Evolutionary conservation across 495 filamentous ascomycete genomes (phyloP).

Genomic region (Pyrenula massariospora): DNA sequence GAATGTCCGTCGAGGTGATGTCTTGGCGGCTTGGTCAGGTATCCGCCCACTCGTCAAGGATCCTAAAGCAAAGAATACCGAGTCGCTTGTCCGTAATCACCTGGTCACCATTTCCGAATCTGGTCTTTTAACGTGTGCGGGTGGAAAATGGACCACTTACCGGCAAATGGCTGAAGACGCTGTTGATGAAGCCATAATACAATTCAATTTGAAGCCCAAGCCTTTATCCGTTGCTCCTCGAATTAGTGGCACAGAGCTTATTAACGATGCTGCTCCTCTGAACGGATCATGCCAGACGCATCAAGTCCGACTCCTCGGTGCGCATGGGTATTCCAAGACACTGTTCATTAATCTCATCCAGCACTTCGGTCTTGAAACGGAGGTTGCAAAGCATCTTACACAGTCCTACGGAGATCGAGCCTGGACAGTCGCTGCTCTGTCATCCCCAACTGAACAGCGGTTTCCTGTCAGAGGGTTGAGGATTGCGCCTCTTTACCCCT

Average conservation of each 20-base stretch:
- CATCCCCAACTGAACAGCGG: conserved; percentile 64
- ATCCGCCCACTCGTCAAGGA: conserved; percentile 91
- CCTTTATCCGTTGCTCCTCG: conserved; percentile 50
- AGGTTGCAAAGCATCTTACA: conserved; percentile 84
- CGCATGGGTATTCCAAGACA: conserved; percentile 88
- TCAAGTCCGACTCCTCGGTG: conserved; percentile 77
- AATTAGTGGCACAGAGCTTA: conserved; percentile 59
- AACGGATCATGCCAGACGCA: conserved; percentile 89
- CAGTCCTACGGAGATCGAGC: conserved; percentile 89
- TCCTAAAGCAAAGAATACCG: conserved; percentile 84
- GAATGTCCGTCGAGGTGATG: conserved; percentile 85
- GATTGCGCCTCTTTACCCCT: conserved; percentile 76
- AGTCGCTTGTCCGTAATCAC: conserved; percentile 92
- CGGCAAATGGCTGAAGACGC: conserved; percentile 97
- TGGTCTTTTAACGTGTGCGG: conserved; percentile 87
- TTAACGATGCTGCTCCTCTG: conserved; percentile 62
- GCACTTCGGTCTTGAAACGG: conserved; percentile 90
- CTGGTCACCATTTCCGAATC: conserved; percentile 77
- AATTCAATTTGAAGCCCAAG: conserved; percentile 58
- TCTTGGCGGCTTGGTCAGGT: conserved; percentile 91
- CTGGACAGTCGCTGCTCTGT: conserved; percentile 87
- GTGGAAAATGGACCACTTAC: conserved; percentile 98
- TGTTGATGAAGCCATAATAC: conserved; percentile 76
- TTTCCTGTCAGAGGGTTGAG: conserved; percentile 84
- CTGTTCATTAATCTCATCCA: conserved; percentile 98